Evolutionary conservation across 768 basidiomycete species (phyloP), one percentile per base, ranked within the genome.

Genomic region (Mycena pura): DNA sequence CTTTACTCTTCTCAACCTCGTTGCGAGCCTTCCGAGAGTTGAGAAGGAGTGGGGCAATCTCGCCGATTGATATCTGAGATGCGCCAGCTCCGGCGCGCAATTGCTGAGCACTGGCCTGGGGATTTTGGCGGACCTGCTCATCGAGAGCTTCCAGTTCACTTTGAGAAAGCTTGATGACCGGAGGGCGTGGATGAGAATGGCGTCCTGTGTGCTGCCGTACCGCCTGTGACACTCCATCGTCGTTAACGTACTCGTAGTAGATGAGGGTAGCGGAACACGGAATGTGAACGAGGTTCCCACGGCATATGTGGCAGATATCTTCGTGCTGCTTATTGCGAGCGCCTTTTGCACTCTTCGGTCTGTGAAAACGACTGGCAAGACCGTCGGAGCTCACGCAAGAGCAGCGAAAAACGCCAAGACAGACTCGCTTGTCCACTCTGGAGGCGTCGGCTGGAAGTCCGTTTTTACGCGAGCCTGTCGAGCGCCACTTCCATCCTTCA

Each of bases 401-500:
- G 21, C 32, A 55, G 11, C 28, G 54, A 32, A 55, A 55, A 3
- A 55, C 54, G 6, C 43, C 41, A 3, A 55, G 54, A n/a, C 54
- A 55, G 21, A 45, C 19, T 14, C 34, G 21, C 25, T 55, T 55
- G 43, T 55, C 32, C 5, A 45, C 54, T 34, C 38, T 55, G 43
- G n/a, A 55, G 25, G 54, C 29, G 19, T 14, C 24, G 5, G 43
- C 3, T 3, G 41, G 54, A n/a, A 46, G 15, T 13, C 41, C 43
- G 6, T 36, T 6, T 44, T 43, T 31, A 24, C 54, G 54, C 21
- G 27, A 0, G 2, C 54, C 54, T 4, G 41, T 28, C 3, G 54
- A 55, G 15, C 56, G 46, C 39, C 56, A 50, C 22, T 6, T 38
- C 48, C 56, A 58, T 17, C 51, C 51, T 41, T 52, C 19, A 27